Evolutionary conservation across 805 yeast species (phyloP).

Genomic region (Kazachstania africana): DNA sequence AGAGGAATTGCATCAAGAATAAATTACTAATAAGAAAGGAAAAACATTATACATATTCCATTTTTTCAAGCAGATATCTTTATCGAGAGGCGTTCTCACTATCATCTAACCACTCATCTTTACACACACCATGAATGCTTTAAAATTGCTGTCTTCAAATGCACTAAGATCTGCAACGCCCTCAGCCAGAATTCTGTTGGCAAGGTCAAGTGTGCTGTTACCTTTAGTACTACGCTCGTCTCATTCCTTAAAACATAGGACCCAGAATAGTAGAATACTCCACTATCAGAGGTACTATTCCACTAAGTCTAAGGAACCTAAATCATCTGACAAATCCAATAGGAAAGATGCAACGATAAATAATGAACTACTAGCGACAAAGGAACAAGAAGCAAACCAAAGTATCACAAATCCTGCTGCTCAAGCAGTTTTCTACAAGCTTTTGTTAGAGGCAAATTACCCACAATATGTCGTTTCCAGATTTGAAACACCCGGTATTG

Average conservation of each 20-base stretch:
- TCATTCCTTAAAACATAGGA: too few relatives aligned
- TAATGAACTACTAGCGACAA: constrained; percentile 37
- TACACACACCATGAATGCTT: neutral
- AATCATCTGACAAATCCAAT: too few relatives aligned
- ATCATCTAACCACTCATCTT: too few relatives aligned
- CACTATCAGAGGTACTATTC: too few relatives aligned
- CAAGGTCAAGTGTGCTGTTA: constrained; percentile 1
- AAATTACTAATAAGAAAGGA: too few relatives aligned
- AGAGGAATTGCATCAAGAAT: too few relatives aligned
- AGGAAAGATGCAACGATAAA: constrained; percentile 13
- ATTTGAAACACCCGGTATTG: constrained; percentile 89
- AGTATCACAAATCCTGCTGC: constrained; percentile 53
- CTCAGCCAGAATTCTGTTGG: neutral
- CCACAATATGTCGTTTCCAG: constrained; percentile 96
- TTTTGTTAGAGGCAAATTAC: constrained; percentile 64
- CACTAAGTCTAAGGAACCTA: too few relatives aligned
- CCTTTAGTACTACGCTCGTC: too few relatives aligned
- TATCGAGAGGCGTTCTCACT: too few relatives aligned
- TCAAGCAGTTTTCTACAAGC: constrained; percentile 77
- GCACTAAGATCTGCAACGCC: neutral
- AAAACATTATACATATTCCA: too few relatives aligned
- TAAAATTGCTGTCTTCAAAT: neutral
- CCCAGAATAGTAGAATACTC: too few relatives aligned
- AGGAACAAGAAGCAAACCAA: constrained; percentile 81
- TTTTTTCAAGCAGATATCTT: too few relatives aligned